Evolutionary conservation across 2,329 filamentous ascomycete species (phyloP), one percentile per base, ranked within the genome.

Genomic region (Phoma sp.): DNA sequence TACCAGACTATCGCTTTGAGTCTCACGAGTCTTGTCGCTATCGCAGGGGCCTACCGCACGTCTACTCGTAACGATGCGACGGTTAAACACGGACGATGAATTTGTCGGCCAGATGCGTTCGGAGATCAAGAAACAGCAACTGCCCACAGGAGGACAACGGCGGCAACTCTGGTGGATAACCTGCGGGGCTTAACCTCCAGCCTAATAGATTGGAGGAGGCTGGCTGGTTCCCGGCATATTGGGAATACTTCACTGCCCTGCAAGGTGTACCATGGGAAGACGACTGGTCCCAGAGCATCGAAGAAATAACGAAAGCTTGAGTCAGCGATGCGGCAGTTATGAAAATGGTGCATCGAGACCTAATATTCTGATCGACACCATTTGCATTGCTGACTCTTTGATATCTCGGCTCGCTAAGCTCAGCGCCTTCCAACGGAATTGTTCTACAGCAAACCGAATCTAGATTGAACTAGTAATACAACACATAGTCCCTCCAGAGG

Each of bases 161-260:
- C n/a, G n/a, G n/a, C n/a, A n/a, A n/a, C n/a, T n/a, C n/a, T n/a
- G n/a, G n/a, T n/a, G 38, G 52, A 53, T 25, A 33, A 18, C 25
- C 33, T 21, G 18, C 42, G 49, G 10, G 51, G 43, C 33, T 29
- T 57, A 40, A 47, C 33, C n/a, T 46, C 51, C 18, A 48, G 39
- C 32, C 18, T 58, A 40, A 47, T 58, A 30, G 55, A 55, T 48
- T 58, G 49, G 50, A 55, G 42, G 52, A 39, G 9, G 56, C 56
- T 39, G 51, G 52, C 46, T 56, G 47, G 51, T 55, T 51, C 49
- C 56, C 51, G 33, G 40, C n/a, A 21, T 59, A 47, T 47, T 59
- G 47, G 56, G 51, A 59, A 48, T 59, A 55, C 42, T 47, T 47
- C 20, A 53, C 42, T 28, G 36, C 34, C 12, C 49, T 59, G n/a